phyloP scores from a whole-genome alignment of 2,329 filamentous ascomycete genomes.

The Aspergillus aculeatus region DNA sequence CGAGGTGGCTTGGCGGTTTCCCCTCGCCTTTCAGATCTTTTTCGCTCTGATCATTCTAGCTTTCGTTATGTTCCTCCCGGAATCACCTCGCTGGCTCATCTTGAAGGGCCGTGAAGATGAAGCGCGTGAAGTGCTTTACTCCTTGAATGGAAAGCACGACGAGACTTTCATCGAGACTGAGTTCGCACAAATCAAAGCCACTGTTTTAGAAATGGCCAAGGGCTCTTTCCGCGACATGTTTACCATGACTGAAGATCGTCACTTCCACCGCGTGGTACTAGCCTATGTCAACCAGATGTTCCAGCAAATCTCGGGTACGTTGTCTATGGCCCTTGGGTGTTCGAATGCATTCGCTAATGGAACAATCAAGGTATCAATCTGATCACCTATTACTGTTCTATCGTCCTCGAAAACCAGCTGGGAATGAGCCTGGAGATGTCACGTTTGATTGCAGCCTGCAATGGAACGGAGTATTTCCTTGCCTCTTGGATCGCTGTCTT shows the following conservation, averaged over 20 bases:
- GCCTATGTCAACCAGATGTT: constrained; percentile 60
- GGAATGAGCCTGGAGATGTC: constrained; percentile 42
- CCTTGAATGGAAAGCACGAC: constrained; percentile 48
- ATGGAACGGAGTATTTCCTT: constrained; percentile 55
- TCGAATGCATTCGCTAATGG: neutral
- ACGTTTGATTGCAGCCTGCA: constrained; percentile 53
- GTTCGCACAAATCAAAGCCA: constrained; percentile 54
- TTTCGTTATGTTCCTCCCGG: constrained; percentile 53
- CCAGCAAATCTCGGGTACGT: constrained; percentile 45
- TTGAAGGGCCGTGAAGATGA: constrained; percentile 56
- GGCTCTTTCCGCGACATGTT: constrained; percentile 58
- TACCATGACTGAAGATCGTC: constrained; percentile 56
- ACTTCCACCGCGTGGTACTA: constrained; percentile 56
- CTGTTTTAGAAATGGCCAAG: constrained; percentile 50
- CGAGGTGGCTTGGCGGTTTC: constrained; percentile 55
- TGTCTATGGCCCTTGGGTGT: neutral
- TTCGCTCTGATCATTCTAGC: constrained; percentile 54
- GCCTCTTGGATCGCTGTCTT: constrained; percentile 53
- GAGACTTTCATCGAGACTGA: constrained; percentile 48
- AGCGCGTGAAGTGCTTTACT: constrained; percentile 48
- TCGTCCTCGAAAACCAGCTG: constrained; percentile 45
- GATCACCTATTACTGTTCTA: constrained; percentile 48
- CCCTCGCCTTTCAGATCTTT: constrained; percentile 58
- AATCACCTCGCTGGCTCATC: constrained; percentile 60
- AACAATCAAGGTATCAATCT: constrained; percentile 36